phyloP scores from a whole-genome alignment of 306 rosid genomes.

The Lablab purpureus region DNA sequence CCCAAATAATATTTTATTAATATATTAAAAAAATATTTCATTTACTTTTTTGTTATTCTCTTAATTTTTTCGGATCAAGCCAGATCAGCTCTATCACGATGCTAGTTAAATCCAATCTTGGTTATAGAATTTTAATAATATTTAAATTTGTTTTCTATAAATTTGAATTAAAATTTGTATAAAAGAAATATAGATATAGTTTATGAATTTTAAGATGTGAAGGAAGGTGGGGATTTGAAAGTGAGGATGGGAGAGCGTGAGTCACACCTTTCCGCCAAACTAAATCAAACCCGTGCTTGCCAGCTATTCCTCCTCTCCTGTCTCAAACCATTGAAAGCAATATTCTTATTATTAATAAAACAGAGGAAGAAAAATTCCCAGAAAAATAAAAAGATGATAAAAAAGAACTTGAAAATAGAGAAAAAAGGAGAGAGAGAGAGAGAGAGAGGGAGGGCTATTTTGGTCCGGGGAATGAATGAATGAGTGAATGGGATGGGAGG shows the following conservation, averaged over 20 bases:
- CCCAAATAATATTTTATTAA: too few relatives aligned
- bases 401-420: background rate
- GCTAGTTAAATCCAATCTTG: too few relatives aligned
- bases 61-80: too few relatives aligned
- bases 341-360: background rate
- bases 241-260: background rate
- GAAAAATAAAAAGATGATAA: background rate
- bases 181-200: too few relatives aligned
- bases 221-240: background rate
- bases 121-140: too few relatives aligned
- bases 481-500: conserved; percentile 18
- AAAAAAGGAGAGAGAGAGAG: background rate
- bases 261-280: background rate
- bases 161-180: too few relatives aligned
- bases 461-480: background rate
- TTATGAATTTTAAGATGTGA: too few relatives aligned
- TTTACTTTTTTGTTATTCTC: too few relatives aligned
- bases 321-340: background rate
- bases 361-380: background rate
- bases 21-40: too few relatives aligned
- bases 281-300: background rate
- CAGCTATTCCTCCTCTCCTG: background rate
- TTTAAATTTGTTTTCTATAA: too few relatives aligned
- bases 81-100: too few relatives aligned
- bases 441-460: background rate